Percentiles rank a stretch among this genome's conserved stretches.
These are phyloP conservation scores for Trypanosoma vivax DNA, from an alignment of 208 protist genomes.

Conservation along the genomic window DNA sequence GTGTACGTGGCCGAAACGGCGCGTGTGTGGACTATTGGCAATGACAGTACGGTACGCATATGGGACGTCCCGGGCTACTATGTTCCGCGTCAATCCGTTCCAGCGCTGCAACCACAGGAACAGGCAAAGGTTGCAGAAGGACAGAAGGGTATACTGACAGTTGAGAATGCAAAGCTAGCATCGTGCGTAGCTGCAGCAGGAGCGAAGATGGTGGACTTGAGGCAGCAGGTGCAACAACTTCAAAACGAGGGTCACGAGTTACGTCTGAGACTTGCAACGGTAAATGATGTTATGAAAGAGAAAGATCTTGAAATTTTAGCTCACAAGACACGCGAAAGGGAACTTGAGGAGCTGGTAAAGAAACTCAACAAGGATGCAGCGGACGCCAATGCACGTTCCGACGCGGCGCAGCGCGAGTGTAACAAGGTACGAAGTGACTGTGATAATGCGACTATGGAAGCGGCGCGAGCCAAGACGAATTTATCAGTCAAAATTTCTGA, in stretches of 20 bases:
- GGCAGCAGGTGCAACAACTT: constrained; percentile 32
- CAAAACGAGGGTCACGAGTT: constrained; percentile 71
- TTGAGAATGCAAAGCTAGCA: constrained; percentile 21
- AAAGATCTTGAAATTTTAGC: constrained; percentile 39
- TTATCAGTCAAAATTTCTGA: constrained; percentile 31
- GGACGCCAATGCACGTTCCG: constrained; percentile 32
- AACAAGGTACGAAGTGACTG: constrained; percentile 36
- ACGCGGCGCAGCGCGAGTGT: constrained; percentile 29
- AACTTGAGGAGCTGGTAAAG: constrained; percentile 39
- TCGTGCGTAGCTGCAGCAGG: constrained; percentile 16
- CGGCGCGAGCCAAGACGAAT: constrained; percentile 35
- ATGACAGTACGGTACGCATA: constrained; percentile 29
- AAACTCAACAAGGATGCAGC: constrained; percentile 43
- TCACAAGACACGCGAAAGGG: constrained; percentile 22
- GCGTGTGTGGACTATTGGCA: constrained; percentile 59
- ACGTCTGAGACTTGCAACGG: constrained; percentile 32
- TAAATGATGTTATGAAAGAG: constrained; percentile 28
- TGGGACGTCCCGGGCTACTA: constrained; percentile 41
- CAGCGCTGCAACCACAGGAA: constrained; percentile 13
- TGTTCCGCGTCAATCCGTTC: constrained; percentile 23
- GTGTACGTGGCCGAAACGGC: constrained; percentile 39
- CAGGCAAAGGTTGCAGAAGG: constrained; percentile 25
- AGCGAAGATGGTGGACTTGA: constrained; percentile 8
- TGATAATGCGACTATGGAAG: constrained; percentile 28
- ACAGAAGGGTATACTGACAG: not conserved